Base-by-base conservation (phyloP, 345 rosid species). In the Combretum micranthum region DNA sequence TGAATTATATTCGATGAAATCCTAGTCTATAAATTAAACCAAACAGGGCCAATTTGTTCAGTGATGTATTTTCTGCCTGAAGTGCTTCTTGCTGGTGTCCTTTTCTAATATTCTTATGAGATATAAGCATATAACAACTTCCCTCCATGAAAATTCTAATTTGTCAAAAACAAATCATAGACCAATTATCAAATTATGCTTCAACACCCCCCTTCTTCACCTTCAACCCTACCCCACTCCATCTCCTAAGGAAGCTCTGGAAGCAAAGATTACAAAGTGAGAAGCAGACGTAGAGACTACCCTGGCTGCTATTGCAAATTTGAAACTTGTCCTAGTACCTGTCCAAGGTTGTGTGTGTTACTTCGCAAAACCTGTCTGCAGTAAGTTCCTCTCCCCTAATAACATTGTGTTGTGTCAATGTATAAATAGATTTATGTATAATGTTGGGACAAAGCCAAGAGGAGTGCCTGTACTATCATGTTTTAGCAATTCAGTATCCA, bases 341-440 rank as follows among this genome's bases (percentile, higher is more conserved):
- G 94, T 67, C 83, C 59, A 65, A 70, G 55, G 79, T 79, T 15
- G 87, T 79, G 22, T 86, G 94, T 15, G 60, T 61, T 49, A 72
- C 76, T 60, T 80, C 83, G 39, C 39, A 81, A 79, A 64, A 23
- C 75, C 83, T 44, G 62, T 79, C 23, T 86, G 89, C 60, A 62
- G 81, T 83, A 77, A 54, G 80, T 52, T 26, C 32, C 50, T 26
- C 49, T 20, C 43, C 14, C 19, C 14, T 26, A 26, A 49, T 37
- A 42, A 21, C 21, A 55, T 32, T 15, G 20, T 16, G 37, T 19
- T 1, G 60, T 19, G 9, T 15, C 39, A 16, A 46, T 15, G 22
- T 32, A 37, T 57, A 19, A 22, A 57, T 10, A 15, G 47, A 12
- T 43, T 5, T 4, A 19, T 32, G 44, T 55, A 15, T 20, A 22